phyloP scores from a whole-genome alignment of 805 yeast genomes.

The Gaillardinia entomophila region DNA sequence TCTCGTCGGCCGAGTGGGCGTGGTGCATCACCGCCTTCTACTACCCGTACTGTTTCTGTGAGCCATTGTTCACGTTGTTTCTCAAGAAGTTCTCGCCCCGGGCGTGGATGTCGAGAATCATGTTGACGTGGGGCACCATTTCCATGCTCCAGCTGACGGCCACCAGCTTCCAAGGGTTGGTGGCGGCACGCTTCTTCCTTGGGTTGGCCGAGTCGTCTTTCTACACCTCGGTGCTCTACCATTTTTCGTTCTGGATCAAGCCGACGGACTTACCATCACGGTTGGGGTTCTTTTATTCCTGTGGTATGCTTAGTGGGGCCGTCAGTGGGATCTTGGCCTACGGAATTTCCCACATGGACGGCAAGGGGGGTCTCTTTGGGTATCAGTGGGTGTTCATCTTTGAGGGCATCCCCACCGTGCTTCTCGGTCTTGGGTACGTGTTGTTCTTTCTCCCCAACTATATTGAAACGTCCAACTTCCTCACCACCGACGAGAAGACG shows the following conservation, averaged over 20 bases:
- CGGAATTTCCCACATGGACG: conserved; percentile 7
- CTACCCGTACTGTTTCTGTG: conserved; percentile 7
- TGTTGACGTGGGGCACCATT: conserved; percentile 7
- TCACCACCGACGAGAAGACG: conserved; percentile 5
- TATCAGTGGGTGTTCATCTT: conserved; percentile 10
- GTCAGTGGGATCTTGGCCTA: conserved; percentile 16
- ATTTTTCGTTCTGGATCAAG: conserved; percentile 14
- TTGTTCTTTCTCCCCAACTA: conserved; percentile 7
- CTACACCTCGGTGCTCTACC: conserved; percentile 9
- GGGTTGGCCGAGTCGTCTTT: conserved; percentile 8
- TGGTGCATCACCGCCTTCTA: conserved; percentile 7
- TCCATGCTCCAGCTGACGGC: conserved; percentile 8
- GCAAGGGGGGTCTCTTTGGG: conserved; percentile 5
- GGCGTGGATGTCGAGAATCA: conserved; percentile 7
- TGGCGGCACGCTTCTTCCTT: conserved; percentile 6
- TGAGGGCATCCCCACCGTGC: conserved; percentile 8
- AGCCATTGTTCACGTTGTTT: conserved; percentile 5
- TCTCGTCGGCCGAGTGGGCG: conserved; percentile 8
- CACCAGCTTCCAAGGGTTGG: conserved; percentile 3
- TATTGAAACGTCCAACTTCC: conserved; percentile 7
- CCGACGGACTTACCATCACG: conserved; percentile 14
- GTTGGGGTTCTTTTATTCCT: conserved; percentile 14
- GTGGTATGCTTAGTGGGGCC: conserved; percentile 15
- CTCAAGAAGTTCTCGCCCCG: conserved; percentile 6
- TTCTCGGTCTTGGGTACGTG: conserved; percentile 5